Conservation (phyloP, 108 stramenopile species). For the Thalassiosira profunda region DNA sequence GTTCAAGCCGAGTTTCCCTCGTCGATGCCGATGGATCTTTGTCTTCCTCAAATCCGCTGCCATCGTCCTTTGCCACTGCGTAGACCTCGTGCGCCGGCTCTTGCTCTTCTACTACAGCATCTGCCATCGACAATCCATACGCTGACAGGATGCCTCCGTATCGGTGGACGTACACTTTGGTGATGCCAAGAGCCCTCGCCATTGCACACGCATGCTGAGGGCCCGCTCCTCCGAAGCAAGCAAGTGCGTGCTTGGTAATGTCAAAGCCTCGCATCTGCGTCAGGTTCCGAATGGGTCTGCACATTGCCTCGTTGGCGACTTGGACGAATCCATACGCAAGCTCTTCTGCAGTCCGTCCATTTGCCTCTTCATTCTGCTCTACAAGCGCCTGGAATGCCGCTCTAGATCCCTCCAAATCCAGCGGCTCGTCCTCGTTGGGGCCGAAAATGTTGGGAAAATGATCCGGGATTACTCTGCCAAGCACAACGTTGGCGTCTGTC, state of each 20-base stretch:
- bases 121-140: constrained; percentile 94
- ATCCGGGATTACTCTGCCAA: constrained; percentile 93
- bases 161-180: constrained; percentile 92
- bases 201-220: constrained; percentile 98
- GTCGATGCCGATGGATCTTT: constrained; percentile 44
- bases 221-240: constrained; percentile 99
- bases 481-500: constrained; percentile 98
- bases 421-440: constrained; percentile 93
- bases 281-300: constrained; percentile 98
- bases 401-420: constrained; percentile 92
- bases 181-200: constrained; percentile 94
- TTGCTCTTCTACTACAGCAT: constrained; percentile 95
- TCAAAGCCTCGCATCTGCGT: constrained; percentile 96
- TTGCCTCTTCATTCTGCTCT: constrained; percentile 62
- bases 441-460: constrained; percentile 98
- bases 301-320: constrained; percentile 99
- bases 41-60: constrained; percentile 32
- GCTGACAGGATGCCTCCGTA: constrained; percentile 98
- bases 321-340: constrained; percentile 97
- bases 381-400: constrained; percentile 84
- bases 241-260: constrained; percentile 80
- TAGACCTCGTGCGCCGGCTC: constrained; percentile 88
- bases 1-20: constrained; percentile 64
- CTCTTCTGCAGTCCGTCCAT: constrained; percentile 78
- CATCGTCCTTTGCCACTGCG: constrained; percentile 37